These are phyloP conservation scores for Hordeum marinum DNA, from an alignment of 176 grass and related monocot genomes.

Conservation along the genomic window DNA sequence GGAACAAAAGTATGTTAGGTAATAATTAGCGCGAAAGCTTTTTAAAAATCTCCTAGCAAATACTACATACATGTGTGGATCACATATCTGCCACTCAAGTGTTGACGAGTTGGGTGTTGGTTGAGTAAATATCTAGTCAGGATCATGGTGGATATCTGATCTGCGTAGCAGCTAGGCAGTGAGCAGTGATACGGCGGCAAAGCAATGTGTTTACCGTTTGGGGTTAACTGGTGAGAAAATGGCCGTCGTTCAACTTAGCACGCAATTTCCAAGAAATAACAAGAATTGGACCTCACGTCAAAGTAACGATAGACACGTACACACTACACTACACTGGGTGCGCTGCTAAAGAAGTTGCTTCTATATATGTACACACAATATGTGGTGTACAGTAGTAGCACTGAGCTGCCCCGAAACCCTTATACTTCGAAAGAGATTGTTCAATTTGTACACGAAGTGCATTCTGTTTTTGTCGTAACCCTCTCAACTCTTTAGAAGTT, in stretches of 20 bases:
- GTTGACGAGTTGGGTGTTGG: background rate
- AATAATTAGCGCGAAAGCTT: too few relatives aligned
- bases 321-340: too few relatives aligned
- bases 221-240: background rate
- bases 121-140: background rate
- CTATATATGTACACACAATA: background rate
- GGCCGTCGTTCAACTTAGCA: background rate
- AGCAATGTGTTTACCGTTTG: constrained; percentile 20
- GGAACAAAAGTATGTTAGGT: too few relatives aligned
- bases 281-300: background rate
- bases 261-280: constrained; percentile 21
- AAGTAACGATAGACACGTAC: background rate
- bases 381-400: too few relatives aligned
- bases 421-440: too few relatives aligned
- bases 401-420: too few relatives aligned
- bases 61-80: background rate
- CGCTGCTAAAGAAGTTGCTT: too few relatives aligned
- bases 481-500: too few relatives aligned
- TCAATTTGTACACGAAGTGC: too few relatives aligned
- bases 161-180: background rate
- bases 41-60: too few relatives aligned
- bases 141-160: background rate
- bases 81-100: background rate
- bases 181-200: background rate
- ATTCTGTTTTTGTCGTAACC: too few relatives aligned